Conservation (phyloP, 768 basidiomycete genomes). For the Xanthoconium purpureum region DNA sequence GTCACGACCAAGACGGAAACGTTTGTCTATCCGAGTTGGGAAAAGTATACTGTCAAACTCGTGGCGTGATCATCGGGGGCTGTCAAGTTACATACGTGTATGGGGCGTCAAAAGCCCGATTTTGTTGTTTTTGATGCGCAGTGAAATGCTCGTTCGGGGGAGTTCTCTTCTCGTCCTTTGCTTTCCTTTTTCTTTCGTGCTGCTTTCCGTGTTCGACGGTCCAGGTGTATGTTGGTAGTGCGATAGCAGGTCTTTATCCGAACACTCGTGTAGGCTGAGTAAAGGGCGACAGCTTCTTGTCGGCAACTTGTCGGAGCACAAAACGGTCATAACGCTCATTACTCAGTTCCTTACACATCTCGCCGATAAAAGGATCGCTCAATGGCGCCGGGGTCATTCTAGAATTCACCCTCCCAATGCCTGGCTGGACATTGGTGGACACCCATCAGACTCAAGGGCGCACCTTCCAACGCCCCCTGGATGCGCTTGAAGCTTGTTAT, state of each 20-base stretch:
- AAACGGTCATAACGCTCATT: no score
- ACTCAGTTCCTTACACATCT: no score
- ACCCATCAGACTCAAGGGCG: slow-evolving; percentile 3
- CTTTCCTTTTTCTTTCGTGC: not conserved
- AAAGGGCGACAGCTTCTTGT: no score
- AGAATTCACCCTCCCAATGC: not conserved
- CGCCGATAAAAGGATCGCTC: no score
- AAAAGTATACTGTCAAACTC: slow-evolving; percentile 54
- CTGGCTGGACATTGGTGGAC: slow-evolving; percentile 5
- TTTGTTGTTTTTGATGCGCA: not conserved
- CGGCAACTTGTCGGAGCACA: no score
- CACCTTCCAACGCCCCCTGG: slow-evolving; percentile 37
- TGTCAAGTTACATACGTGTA: not conserved
- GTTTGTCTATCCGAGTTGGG: slow-evolving; percentile 60
- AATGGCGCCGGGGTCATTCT: not conserved
- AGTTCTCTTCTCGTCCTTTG: not conserved
- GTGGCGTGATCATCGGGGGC: slow-evolving; percentile 16
- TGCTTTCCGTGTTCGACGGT: not conserved
- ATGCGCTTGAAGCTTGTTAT: slow-evolving; percentile 39
- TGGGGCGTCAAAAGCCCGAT: not conserved
- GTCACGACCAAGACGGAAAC: slow-evolving; percentile 41
- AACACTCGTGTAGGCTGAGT: not conserved
- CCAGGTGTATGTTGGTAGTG: not conserved
- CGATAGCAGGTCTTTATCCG: not conserved
- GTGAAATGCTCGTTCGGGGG: not conserved